These are phyloP conservation scores for Aquanectria penicillioides DNA, from an alignment of 2,329 filamentous ascomycete genomes.

Conservation along the genomic window DNA sequence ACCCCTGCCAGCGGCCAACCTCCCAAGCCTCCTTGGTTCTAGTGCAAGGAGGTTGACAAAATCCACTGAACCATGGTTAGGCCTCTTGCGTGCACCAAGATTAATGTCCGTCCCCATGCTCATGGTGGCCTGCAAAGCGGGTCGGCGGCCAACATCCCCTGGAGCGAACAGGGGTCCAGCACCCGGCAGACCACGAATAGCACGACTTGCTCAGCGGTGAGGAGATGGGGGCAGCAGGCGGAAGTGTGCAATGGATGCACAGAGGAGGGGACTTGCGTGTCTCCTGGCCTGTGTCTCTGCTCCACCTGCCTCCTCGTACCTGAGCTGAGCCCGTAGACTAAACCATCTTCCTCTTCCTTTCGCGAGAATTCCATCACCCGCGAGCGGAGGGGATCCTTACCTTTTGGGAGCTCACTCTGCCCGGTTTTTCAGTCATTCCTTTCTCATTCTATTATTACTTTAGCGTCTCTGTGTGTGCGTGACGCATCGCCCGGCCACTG, in stretches of 20 bases:
- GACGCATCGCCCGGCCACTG: constrained; percentile 32
- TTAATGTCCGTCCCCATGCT: constrained; percentile 13
- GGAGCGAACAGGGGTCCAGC: constrained; percentile 12
- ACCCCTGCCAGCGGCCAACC: constrained; percentile 6
- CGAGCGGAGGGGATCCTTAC: constrained; percentile 40
- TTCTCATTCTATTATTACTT: constrained; percentile 27
- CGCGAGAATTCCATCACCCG: constrained; percentile 38
- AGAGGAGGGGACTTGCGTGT: constrained; percentile 17
- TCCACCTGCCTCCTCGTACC: constrained; percentile 21
- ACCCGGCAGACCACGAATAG: constrained; percentile 20
- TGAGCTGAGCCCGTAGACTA: constrained; percentile 2
- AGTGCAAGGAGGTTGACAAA: neutral
- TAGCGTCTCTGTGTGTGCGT: constrained; percentile 21
- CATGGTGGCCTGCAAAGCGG: constrained; percentile 11
- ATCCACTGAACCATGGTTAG: neutral
- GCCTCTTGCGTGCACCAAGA: neutral
- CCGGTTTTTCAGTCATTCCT: constrained; percentile 34
- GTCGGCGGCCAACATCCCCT: constrained; percentile 12
- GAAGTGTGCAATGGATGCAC: constrained; percentile 6
- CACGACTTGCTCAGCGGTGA: constrained; percentile 23
- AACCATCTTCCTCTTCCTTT: constrained; percentile 34
- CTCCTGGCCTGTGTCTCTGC: constrained; percentile 7
- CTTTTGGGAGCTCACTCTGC: constrained; percentile 14
- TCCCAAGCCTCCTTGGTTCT: constrained; percentile 4
- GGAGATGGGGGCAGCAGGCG: neutral